Evolutionary conservation across 2,329 filamentous ascomycete genomes (phyloP).

Genomic region (Neurospora sp.): DNA sequence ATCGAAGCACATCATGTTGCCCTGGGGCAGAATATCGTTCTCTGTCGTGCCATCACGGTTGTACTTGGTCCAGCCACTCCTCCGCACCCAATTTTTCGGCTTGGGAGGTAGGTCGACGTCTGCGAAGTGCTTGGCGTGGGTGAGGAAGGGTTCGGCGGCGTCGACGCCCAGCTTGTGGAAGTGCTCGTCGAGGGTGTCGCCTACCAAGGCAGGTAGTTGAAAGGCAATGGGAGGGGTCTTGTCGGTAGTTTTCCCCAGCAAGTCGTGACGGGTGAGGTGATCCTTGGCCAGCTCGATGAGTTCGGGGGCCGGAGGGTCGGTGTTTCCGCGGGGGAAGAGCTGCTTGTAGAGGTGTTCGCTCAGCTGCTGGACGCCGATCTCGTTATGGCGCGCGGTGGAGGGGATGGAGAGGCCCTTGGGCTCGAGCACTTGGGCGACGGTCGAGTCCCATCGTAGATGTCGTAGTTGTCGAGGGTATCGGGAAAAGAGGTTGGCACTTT

Average conservation of each 20-base stretch:
- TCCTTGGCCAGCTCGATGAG: conserved; percentile 72
- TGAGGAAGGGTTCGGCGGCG: conserved; percentile 74
- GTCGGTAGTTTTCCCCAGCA: conserved; percentile 85
- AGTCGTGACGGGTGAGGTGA: conserved; percentile 74
- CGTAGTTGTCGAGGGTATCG: conserved; percentile 3
- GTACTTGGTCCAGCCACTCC: conserved; percentile 94
- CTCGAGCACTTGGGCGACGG: not conserved
- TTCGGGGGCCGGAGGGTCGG: conserved; percentile 49
- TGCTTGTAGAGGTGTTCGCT: conserved; percentile 75
- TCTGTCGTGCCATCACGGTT: conserved; percentile 61
- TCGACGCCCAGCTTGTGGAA: conserved; percentile 83
- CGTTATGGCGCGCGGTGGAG: conserved; percentile 66
- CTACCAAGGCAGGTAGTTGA: conserved; percentile 71
- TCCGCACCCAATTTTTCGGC: conserved; percentile 61
- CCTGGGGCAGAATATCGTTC: conserved; percentile 64
- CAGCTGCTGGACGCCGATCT: conserved; percentile 89
- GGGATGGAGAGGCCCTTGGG: conserved; percentile 31
- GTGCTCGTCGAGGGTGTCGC: conserved; percentile 80
- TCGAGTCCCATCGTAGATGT: conserved; percentile 15
- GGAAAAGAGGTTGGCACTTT: conserved; percentile 30
- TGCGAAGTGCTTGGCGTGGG: conserved; percentile 64
- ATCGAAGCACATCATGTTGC: conserved; percentile 80
- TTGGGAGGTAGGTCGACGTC: conserved; percentile 46
- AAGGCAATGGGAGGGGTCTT: conserved; percentile 68
- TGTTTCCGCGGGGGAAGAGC: conserved; percentile 55